These are phyloP conservation scores for Aspergillus japonicus DNA, from an alignment of 2,329 filamentous ascomycete genomes.

Conservation along the genomic window DNA sequence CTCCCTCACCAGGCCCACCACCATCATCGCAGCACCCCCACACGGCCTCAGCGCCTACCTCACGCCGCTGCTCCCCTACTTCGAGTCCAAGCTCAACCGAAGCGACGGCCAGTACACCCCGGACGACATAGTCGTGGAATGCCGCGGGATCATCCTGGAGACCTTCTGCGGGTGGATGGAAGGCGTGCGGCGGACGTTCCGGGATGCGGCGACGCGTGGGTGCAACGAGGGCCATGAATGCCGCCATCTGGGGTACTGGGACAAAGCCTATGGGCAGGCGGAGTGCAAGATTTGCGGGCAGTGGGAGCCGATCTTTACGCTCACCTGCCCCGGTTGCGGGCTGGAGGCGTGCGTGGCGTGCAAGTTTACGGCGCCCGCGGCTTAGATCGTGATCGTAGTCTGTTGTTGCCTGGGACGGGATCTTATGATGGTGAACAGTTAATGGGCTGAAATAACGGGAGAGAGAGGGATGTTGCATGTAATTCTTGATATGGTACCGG, in stretches of 20 bases:
- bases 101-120: constrained; percentile 21
- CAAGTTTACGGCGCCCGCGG: constrained; percentile 21
- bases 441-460: too few species aligned
- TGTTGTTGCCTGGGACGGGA: too few species aligned
- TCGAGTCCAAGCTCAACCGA: constrained; percentile 26
- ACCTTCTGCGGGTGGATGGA: constrained; percentile 28
- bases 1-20: not conserved
- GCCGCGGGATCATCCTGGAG: constrained; percentile 30
- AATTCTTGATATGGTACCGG: too few species aligned
- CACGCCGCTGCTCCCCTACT: constrained; percentile 25
- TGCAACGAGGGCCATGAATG: constrained; percentile 13
- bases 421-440: too few species aligned
- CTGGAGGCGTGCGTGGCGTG: constrained; percentile 31
- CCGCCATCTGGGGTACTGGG: constrained; percentile 30
- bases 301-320: constrained; percentile 30
- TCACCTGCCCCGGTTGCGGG: constrained; percentile 32
- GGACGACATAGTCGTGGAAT: constrained; percentile 26
- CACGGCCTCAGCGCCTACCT: constrained; percentile 1
- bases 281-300: constrained; percentile 29
- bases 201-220: constrained; percentile 11
- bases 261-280: constrained; percentile 20
- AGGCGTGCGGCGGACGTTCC: constrained; percentile 18
- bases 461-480: too few species aligned
- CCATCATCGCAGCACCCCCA: not conserved
- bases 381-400: not conserved